Evolutionary conservation across 768 basidiomycete species (phyloP), one percentile per base, ranked within the genome.

Genomic region (Flagelloscypha sp.): DNA sequence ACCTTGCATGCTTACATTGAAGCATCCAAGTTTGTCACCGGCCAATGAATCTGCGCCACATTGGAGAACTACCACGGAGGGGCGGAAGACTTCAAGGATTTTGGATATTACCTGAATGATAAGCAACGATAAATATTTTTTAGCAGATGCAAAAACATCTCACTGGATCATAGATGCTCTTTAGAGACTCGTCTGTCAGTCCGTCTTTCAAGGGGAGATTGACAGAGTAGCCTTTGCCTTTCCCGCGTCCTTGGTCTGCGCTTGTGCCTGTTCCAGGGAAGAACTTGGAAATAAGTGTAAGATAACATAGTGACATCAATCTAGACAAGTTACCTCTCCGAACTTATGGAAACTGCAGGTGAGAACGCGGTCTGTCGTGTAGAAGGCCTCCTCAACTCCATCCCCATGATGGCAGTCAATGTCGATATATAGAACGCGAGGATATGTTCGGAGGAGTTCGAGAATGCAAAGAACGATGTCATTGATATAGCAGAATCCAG

Each of bases 371-470:
- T 98, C 88, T 3, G 89, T 94, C 23, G 87, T 93, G 56, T 95
- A 97, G 65, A 98, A 97, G 3, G 94, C 95, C 54, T 98, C 95
- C 49, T 99, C 95, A 22, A 98, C 95, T 10, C 94, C 94, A 54
- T 98, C 95, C 12, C 95, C 94, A 56, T 99, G 95, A 55, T 98
- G 95, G 33, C 90, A 90, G 58, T 98, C 95, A 40, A 98, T 92
- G 60, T 99, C 94, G 57, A 99, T 83, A 55, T 99, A 98, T 20
- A 99, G 64, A 11, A 99, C 94, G 35, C 95, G 80, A 3, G 86
- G 70, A 50, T 78, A 77, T 37, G 67, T 75, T 46, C 92, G 76
- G n/a, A 94, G 65, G 6, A 99, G 78, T 56, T 95, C 94, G 31
- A 99, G 71, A 24, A 95, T 94, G 28, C 79, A 84, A 17, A 98